A percentile compares a stretch with the other conserved stretches of the same genome.
Evolutionary conservation across 176 grass and related monocot genomes (phyloP).

Genomic region (Areca catechu): DNA sequence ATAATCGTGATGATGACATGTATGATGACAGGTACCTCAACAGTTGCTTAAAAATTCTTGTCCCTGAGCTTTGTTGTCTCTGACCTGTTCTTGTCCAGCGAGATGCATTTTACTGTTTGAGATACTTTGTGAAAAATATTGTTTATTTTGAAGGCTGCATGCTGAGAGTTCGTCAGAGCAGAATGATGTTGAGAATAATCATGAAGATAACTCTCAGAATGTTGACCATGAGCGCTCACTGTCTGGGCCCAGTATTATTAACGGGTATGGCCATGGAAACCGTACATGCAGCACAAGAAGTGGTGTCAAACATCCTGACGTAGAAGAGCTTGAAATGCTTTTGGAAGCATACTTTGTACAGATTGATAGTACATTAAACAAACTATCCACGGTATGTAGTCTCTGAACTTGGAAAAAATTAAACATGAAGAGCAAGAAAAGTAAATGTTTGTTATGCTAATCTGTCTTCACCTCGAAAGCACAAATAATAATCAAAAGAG

Average conservation of each 20-base stretch:
- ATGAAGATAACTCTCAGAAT: conserved; percentile 3
- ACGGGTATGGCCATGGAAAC: conserved; percentile 10
- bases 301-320: conserved; percentile 20
- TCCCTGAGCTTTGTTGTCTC: no score
- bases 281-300: conserved; percentile 19
- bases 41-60: no score
- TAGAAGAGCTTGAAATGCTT: conserved; percentile 63
- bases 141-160: background rate
- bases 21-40: conserved; percentile 30
- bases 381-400: conserved; percentile 36
- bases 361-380: conserved; percentile 52
- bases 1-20: background rate
- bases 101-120: no score
- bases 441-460: no score
- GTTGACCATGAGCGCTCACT: background rate
- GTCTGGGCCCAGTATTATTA: background rate
- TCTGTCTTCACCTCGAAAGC: no score
- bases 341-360: conserved; percentile 74
- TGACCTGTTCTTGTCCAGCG: background rate
- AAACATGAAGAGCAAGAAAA: no score
- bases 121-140: background rate
- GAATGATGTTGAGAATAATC: background rate
- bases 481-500: no score
- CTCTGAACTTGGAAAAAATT: background rate
- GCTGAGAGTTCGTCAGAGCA: conserved; percentile 6